These are phyloP conservation scores for Cucurbitaria berberidis DNA, from an alignment of 2,329 filamentous ascomycete genomes.

Conservation along the genomic window DNA sequence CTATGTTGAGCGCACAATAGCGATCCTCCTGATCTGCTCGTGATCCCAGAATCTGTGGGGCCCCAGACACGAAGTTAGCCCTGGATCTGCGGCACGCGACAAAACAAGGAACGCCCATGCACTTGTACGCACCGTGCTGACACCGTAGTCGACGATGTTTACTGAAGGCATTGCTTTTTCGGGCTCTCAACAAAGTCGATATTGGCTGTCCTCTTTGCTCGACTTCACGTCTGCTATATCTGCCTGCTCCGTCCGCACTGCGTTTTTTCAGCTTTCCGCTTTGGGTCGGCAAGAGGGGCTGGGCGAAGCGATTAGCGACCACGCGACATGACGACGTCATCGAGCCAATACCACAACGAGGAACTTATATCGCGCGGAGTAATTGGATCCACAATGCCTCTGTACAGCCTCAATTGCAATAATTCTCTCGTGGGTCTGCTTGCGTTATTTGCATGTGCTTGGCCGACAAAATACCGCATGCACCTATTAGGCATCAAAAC, in stretches of 20 bases:
- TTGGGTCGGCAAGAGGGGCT: conserved; percentile 14
- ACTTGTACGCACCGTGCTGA: conserved; percentile 23
- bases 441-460: background rate
- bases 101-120: no score
- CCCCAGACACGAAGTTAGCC: conserved; percentile 20
- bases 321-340: conserved; percentile 31
- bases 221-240: background rate
- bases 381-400: background rate
- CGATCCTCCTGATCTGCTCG: conserved; percentile 32
- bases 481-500: background rate
- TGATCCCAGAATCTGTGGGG: conserved; percentile 28
- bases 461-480: background rate
- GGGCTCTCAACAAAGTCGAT: conserved; percentile 3
- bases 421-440: background rate
- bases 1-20: conserved; percentile 23
- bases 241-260: background rate
- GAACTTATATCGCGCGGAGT: background rate
- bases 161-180: conserved; percentile 21
- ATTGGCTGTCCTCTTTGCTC: background rate
- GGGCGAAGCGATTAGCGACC: conserved; percentile 10
- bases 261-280: background rate
- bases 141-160: conserved; percentile 23
- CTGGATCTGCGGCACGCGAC: background rate
- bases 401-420: conserved; percentile 12
- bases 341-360: conserved; percentile 4